Evolutionary conservation across 164 flowering plant genomes (phyloP).

Genomic region (Vitis cinerea): DNA sequence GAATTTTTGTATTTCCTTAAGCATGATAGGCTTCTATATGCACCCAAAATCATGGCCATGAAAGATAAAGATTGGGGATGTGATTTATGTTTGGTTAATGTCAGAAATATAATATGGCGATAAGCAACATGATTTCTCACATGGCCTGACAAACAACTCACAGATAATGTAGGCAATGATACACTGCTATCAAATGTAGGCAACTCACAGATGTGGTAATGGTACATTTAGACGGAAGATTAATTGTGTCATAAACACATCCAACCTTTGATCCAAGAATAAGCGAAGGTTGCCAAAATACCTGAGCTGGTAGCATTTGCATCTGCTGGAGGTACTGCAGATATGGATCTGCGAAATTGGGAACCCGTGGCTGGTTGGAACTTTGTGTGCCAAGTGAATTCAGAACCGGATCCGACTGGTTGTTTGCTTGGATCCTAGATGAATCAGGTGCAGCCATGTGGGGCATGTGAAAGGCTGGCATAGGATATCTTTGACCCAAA

Average conservation of each 20-base stretch:
- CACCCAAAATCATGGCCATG: too few species aligned
- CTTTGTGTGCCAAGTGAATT: slow-evolving; percentile 32
- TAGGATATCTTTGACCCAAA: slow-evolving; percentile 55
- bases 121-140: too few species aligned
- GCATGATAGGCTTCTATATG: too few species aligned
- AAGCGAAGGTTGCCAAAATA: slow-evolving; percentile 9
- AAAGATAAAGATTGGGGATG: too few species aligned
- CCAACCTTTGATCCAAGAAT: neutral
- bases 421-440: slow-evolving; percentile 39
- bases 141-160: too few species aligned
- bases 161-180: too few species aligned
- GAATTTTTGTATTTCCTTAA: too few species aligned
- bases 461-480: slow-evolving; percentile 57
- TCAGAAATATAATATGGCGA: too few species aligned
- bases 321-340: slow-evolving; percentile 61
- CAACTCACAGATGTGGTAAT: neutral
- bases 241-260: neutral
- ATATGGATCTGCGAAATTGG: slow-evolving; percentile 55
- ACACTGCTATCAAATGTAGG: too few species aligned
- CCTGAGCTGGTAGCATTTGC: slow-evolving; percentile 53
- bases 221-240: neutral
- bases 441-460: slow-evolving; percentile 42
- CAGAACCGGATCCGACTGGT: slow-evolving; percentile 35
- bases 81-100: too few species aligned
- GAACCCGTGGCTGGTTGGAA: slow-evolving; percentile 33